Evolutionary conservation across 805 yeast species (phyloP).

Genomic region (Barnettozyma botsteinii): DNA sequence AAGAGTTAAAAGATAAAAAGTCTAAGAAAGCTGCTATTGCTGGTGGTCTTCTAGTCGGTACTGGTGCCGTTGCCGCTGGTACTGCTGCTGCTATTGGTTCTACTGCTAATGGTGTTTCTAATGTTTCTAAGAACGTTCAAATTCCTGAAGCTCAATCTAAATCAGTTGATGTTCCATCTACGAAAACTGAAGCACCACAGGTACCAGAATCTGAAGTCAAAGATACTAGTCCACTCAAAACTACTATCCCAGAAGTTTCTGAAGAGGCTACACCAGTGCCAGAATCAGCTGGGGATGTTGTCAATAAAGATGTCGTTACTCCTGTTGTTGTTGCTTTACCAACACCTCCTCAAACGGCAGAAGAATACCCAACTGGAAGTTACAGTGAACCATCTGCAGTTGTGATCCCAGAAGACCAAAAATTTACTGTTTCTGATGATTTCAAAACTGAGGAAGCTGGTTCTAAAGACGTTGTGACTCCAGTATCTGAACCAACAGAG

Average conservation of each 20-base stretch:
- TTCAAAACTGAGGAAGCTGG: too few relatives aligned
- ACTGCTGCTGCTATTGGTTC: conserved; percentile 12
- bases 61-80: conserved; percentile 13
- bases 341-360: conserved; percentile 22
- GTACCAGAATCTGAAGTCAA: neutral
- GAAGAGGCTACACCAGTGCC: too few relatives aligned
- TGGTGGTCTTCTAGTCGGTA: conserved; percentile 12
- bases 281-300: too few relatives aligned
- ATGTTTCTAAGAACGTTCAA: conserved; percentile 18
- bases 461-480: neutral
- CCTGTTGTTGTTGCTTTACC: conserved; percentile 9
- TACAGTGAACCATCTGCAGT: conserved; percentile 4
- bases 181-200: conserved; percentile 1
- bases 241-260: too few relatives aligned
- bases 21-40: conserved; percentile 4
- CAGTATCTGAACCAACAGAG: too few relatives aligned
- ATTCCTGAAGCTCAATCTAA: conserved; percentile 9
- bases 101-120: conserved; percentile 11
- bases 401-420: conserved; percentile 5
- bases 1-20: neutral
- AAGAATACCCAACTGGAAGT: neutral
- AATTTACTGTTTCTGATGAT: conserved; percentile 8
- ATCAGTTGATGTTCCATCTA: conserved; percentile 9
- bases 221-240: neutral
- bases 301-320: neutral